Evolutionary conservation across 257 asterid species (phyloP).

Genomic region (Solanum chaucha): DNA sequence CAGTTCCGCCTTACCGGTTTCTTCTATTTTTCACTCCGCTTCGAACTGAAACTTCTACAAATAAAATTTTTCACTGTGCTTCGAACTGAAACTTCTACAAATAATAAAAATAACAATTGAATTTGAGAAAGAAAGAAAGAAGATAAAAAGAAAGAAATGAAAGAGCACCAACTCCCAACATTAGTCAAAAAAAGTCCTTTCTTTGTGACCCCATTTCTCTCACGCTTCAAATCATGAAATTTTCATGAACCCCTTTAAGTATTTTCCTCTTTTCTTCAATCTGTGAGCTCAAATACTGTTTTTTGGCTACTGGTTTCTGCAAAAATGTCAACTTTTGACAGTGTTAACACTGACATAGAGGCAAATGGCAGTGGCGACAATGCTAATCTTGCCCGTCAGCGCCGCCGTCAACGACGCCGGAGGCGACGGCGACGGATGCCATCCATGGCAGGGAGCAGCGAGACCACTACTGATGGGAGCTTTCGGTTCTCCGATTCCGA

Average conservation of each 20-base stretch:
- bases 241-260: not conserved
- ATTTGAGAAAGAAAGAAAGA: not conserved
- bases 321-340: constrained; percentile 16
- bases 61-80: not conserved
- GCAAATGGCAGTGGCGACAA: constrained; percentile 3
- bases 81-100: no score
- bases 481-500: constrained; percentile 36
- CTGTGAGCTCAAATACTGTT: not conserved
- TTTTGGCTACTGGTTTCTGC: not conserved
- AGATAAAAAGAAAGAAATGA: not conserved
- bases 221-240: not conserved
- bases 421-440: constrained; percentile 21
- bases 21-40: not conserved
- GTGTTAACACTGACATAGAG: constrained; percentile 14
- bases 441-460: constrained; percentile 29
- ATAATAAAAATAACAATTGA: not conserved
- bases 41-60: no score
- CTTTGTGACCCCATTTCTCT: not conserved
- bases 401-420: constrained; percentile 12
- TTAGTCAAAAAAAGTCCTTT: not conserved
- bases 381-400: constrained; percentile 14
- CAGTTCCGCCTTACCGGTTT: no score
- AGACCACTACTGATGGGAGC: constrained; percentile 41
- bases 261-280: not conserved
- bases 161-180: not conserved